These are phyloP conservation scores for Trichosporon faecale DNA, from an alignment of 1,284 basidiomycete genomes.

Conservation along the genomic window DNA sequence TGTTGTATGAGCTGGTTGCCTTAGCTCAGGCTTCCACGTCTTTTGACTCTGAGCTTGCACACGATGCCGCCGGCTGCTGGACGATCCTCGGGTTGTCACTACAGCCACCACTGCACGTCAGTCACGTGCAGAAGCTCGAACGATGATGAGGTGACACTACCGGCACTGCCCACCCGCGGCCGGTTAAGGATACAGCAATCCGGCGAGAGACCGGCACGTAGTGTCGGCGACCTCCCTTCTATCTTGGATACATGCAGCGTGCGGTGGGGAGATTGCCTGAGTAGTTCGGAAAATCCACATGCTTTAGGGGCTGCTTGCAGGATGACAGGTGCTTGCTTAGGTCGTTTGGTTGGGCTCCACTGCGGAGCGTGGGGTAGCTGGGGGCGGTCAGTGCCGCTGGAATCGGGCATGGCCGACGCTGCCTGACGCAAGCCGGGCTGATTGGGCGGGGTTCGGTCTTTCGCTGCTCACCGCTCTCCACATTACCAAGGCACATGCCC, in stretches of 20 bases:
- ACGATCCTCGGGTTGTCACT: neutral
- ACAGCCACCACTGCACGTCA: neutral
- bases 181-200: neutral
- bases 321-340: neutral
- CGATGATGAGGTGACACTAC: conserved; percentile 12
- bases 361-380: neutral
- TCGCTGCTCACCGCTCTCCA: neutral
- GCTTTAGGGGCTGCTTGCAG: neutral
- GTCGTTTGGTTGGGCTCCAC: neutral
- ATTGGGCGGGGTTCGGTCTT: conserved; percentile 3
- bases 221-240: neutral
- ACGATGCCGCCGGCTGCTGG: neutral
- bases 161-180: conserved; percentile 2
- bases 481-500: neutral
- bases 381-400: neutral
- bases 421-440: neutral
- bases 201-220: neutral
- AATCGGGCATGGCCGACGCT: neutral
- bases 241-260: neutral
- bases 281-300: neutral
- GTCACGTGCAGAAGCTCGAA: neutral
- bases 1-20: no score
- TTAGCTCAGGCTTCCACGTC: no score
- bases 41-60: neutral
- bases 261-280: neutral